A percentile compares a stretch with the other conserved stretches of the same genome.
These are phyloP conservation scores for Stereocaulon alpinum DNA, from an alignment of 495 filamentous ascomycete genomes.

Conservation along the genomic window DNA sequence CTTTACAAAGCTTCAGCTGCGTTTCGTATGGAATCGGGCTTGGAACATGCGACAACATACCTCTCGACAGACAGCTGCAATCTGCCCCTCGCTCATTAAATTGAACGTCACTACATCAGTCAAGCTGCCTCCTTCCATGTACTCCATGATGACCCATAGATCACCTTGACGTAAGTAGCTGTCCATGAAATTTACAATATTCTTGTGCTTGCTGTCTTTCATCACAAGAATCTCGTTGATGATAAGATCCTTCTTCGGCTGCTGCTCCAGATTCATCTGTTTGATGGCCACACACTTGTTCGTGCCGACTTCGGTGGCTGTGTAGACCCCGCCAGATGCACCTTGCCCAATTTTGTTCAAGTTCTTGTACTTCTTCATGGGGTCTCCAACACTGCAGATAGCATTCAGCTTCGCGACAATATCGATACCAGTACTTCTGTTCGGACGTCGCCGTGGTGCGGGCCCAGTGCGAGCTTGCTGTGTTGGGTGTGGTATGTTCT, in stretches of 20 bases:
- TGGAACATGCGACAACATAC: conserved; percentile 34
- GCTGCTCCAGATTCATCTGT: conserved; percentile 98
- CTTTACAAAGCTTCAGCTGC: conserved; percentile 27
- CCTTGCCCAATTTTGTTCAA: conserved; percentile 96
- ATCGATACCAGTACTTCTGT: conserved; percentile 66
- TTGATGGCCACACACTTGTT: conserved; percentile 94
- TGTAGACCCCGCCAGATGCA: conserved; percentile 91
- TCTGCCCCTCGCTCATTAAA: conserved; percentile 95
- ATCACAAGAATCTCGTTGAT: conserved; percentile 99
- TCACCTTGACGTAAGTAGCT: conserved; percentile 83
- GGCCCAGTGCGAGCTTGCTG: conserved; percentile 38
- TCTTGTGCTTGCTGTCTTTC: conserved; percentile 97
- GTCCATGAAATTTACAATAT: conserved; percentile 98
- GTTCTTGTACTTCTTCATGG: conserved; percentile 72
- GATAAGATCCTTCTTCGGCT: conserved; percentile 97
- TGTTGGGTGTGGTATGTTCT: conserved; percentile 42
- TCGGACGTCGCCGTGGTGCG: conserved; percentile 55
- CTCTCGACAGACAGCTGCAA: conserved; percentile 89
- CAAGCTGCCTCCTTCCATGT: conserved; percentile 95
- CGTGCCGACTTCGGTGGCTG: conserved; percentile 72
- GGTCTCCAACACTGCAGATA: conserved; percentile 84
- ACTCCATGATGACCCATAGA: conserved; percentile 99
- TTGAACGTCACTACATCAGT: conserved; percentile 99
- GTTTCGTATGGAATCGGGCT: conserved; percentile 1
- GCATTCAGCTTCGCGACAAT: conserved; percentile 71